These are phyloP conservation scores for Penicillium robsamsonii DNA, from an alignment of 495 filamentous ascomycete genomes.

Conservation along the genomic window DNA sequence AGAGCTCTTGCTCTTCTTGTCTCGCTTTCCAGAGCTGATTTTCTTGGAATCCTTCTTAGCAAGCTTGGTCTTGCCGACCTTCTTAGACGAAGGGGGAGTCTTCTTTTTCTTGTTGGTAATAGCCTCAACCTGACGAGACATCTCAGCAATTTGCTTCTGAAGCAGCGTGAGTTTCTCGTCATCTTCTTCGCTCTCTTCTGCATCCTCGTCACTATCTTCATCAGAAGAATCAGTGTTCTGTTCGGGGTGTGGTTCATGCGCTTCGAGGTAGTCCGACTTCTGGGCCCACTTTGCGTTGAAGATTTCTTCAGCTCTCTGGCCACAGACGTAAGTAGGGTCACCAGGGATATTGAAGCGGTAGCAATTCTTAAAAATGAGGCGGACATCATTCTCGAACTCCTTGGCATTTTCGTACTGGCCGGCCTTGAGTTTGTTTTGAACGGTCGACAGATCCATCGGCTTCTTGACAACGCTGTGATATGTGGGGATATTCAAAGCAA, in stretches of 20 bases:
- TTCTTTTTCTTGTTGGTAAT: conserved; percentile 62
- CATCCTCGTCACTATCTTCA: conserved; percentile 66
- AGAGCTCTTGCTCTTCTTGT: conserved; percentile 48
- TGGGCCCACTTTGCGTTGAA: conserved; percentile 71
- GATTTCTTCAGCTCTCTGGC: conserved; percentile 65
- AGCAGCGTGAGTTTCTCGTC: conserved; percentile 66
- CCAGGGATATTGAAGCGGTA: conserved; percentile 82
- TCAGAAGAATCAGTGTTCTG: conserved; percentile 54
- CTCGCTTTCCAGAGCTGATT: conserved; percentile 49
- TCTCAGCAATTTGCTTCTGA: conserved; percentile 62
- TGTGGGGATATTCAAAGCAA: conserved; percentile 87
- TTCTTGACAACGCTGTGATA: conserved; percentile 94
- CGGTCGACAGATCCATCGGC: conserved; percentile 89
- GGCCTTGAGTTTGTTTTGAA: conserved; percentile 67
- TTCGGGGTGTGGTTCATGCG: conserved; percentile 62
- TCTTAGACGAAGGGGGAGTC: conserved; percentile 59
- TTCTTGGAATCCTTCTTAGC: conserved; percentile 57
- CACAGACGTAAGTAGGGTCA: conserved; percentile 70
- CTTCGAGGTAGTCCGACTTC: conserved; percentile 73
- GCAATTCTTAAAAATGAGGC: conserved; percentile 84
- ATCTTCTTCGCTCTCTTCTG: conserved; percentile 63
- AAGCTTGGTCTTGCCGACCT: conserved; percentile 50
- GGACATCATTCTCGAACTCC: conserved; percentile 82
- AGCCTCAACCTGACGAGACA: conserved; percentile 54
- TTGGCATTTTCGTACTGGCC: conserved; percentile 81